Evolutionary conservation across 1,284 basidiomycete species (phyloP).

Genomic region (Cryptococcus jaspeensis): DNA sequence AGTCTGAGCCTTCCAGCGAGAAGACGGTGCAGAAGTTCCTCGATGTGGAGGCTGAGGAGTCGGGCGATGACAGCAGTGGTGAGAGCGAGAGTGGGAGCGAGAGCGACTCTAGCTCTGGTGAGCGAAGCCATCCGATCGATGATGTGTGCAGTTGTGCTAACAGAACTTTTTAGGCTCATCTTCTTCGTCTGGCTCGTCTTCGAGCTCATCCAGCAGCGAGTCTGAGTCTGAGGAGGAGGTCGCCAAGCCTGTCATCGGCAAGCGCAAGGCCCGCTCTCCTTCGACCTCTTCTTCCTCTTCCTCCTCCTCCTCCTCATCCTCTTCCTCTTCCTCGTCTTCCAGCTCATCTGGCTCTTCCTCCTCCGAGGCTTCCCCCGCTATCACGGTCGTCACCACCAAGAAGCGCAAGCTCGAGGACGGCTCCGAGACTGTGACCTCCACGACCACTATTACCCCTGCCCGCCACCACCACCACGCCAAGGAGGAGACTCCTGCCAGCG

Average conservation of each 20-base stretch:
- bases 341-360: conserved; percentile 34
- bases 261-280: conserved; percentile 38
- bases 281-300: conserved; percentile 34
- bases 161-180: conserved; percentile 17
- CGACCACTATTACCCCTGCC: conserved; percentile 48
- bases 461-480: conserved; percentile 19
- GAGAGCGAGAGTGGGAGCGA: conserved; percentile 16
- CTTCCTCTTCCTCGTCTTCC: conserved; percentile 28
- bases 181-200: conserved; percentile 36
- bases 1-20: conserved; percentile 17
- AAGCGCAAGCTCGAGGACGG: conserved; percentile 32
- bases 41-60: conserved; percentile 30
- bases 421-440: conserved; percentile 26
- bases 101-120: conserved; percentile 8
- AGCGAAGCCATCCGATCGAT: no score
- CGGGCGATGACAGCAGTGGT: conserved; percentile 8
- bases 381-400: conserved; percentile 34
- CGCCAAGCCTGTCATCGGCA: conserved; percentile 22
- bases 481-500: conserved; percentile 14
- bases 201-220: conserved; percentile 26
- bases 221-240: conserved; percentile 22
- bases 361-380: conserved; percentile 10
- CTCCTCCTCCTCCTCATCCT: conserved; percentile 31
- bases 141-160: no score
- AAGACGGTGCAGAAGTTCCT: conserved; percentile 23